Evolutionary conservation across 1,139 yeast species (phyloP), one percentile per base, ranked within the genome.

Genomic region (Pichia cactophila): DNA sequence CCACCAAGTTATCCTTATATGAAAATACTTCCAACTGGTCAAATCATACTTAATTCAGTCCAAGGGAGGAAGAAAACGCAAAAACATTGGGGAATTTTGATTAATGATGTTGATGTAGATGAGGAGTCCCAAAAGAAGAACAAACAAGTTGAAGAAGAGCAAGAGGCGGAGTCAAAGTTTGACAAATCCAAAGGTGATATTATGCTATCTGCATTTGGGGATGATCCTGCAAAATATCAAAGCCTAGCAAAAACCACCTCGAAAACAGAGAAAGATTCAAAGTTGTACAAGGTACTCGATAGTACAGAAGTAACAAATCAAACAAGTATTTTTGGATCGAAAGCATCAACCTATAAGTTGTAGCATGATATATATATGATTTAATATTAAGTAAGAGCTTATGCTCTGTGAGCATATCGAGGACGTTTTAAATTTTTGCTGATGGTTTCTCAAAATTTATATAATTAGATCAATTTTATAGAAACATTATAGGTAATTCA

Each of bases 1-100:
- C 97, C 98, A 0, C 96, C 96, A 0, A 75, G 90, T 16, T 92
- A 89, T 64, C 81, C 81, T 4, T 74, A 79, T 36, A 69, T 87
- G 62, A 66, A 73, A 33, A 77, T 87, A 86, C 39, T 38, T n/a
- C 23, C 41, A 12, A 11, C 40, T 8, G 53, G 53, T 17, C 42
- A n/a, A 17, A 43, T 50, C 12, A 42, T 43, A 8, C 28, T 45
- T 5, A 43, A 47, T 31, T 28, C 41, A 4, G 42, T 43, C 26
- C 44, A 41, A 16, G 38, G 41, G 16, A 50, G 44, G 12, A 52
- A 36, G 33, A 43, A 46, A 2, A 43, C 49, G 3, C 43, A 41
- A 10, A 42, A 38, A 20, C 50, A 45, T 39, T 54, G 57, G 57
- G 55, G 57, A 17, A 26, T 35, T 6, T 33, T 54, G 10, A 35